phyloP scores from a whole-genome alignment of 208 protist genomes.

The Acanthamoeba royreba region DNA sequence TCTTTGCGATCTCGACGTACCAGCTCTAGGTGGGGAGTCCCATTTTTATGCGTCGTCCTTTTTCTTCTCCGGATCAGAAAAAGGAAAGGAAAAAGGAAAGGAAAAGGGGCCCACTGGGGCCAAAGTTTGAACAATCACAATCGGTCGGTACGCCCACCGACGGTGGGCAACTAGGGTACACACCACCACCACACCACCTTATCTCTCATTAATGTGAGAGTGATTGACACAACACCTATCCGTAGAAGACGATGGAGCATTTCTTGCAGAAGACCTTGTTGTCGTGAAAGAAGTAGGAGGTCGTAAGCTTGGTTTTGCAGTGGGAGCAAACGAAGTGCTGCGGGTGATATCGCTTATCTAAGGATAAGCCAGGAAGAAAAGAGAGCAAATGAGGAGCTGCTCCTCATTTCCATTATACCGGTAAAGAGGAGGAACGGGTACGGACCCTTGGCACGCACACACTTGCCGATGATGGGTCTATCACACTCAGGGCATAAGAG shows the following conservation, averaged over 20 bases:
- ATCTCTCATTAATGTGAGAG: too few species aligned
- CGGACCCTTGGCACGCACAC: not conserved
- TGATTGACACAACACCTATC: too few species aligned
- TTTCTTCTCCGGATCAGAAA: too few species aligned
- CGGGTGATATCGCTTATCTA: not conserved
- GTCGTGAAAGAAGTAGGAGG: conserved; percentile 15
- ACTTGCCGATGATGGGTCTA: conserved; percentile 38
- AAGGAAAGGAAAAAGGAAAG: too few species aligned
- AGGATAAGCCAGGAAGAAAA: not conserved
- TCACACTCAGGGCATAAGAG: conserved; percentile 34
- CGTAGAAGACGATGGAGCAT: conserved; percentile 19
- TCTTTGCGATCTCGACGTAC: too few species aligned
- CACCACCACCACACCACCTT: too few species aligned
- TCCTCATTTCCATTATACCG: not conserved
- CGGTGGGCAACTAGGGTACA: too few species aligned
- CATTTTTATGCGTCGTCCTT: too few species aligned
- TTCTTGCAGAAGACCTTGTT: conserved; percentile 44
- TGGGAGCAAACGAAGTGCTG: conserved; percentile 39
- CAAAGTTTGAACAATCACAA: too few species aligned
- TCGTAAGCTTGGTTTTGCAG: conserved; percentile 34
- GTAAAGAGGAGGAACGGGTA: not conserved
- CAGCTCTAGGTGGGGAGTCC: too few species aligned
- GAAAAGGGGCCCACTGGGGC: too few species aligned
- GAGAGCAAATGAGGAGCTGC: not conserved
- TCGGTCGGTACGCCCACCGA: too few species aligned